Evolutionary conservation across 176 grass and related monocot species (phyloP), one percentile per base, ranked within the genome.

Genomic region (Oropetium thomaeum): DNA sequence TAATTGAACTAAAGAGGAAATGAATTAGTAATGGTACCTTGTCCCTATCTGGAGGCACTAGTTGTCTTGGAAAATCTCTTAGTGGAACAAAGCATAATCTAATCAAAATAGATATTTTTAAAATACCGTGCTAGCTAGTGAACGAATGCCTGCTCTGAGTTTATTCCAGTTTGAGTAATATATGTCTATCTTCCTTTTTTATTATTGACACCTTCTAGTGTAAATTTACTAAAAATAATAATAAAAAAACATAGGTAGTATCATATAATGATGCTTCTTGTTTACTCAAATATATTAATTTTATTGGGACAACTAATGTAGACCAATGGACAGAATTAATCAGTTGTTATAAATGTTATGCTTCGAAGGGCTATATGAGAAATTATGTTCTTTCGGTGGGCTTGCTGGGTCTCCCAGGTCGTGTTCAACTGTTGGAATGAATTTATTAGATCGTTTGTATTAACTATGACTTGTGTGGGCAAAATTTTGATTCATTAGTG

Each of bases 1-100:
- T n/a, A n/a, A 81, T 55, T 0, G 88, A 84, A 38, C 85, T 86
- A 55, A 97, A 97, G 88, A 87, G 60, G 84, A 93, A 97, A 89
- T 97, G 90, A 97, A 65, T 64, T 25, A 20, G 11, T 38, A 48
- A 30, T 37, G 35, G 35, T 37, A 52, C 7, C 28, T 12, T 6
- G 19, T 74, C 71, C 76, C 41, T 70, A 73, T 78, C 10, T 62
- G 26, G 73, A 73, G 72, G 58, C 30, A 62, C 4, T 42, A 49
- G 12, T 7, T 49, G 53, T 62, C 54, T 70, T 52, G 65, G 7
- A 42, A 53, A 62, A 53, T 55, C 66, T 8, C 25, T 53, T 14
- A 17, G 13, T 44, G 60, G 60, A 82, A 65, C 47, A 61, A 67
- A 83, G 28, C 12, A 62, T 79, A 79, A 69, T 17, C 54, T 78